Base-by-base conservation (phyloP, 805 yeast species). In the Barnettozyma salicaria region DNA sequence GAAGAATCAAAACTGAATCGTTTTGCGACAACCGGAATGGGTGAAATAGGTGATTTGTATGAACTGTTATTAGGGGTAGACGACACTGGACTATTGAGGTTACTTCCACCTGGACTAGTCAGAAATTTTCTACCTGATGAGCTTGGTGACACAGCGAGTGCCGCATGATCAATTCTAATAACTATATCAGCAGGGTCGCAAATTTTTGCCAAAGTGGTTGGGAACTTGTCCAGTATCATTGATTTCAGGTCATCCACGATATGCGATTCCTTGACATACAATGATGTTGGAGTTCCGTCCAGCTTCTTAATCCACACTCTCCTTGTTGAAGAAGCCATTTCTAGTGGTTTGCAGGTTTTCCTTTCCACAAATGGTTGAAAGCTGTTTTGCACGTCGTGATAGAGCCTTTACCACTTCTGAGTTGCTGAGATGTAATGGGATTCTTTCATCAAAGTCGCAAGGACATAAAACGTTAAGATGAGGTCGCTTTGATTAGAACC, bases 171-270 rank as follows among this genome's bases (percentile, higher is more conserved):
- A 9, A 51, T 34, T 18, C 42, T 48, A 42, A 77, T 55, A 13
- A 65, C 38, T 45, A 80, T 40, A 53, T 84, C 86, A 9, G 95
- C 76, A 7, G 94, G 78, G 61, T 87, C 87, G 52, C 68, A 72
- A 31, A 64, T 55, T 42, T 72, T 56, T 4, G 78, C 83, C 39
- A 81, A 53, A 3, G 85, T 70, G 41, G 81, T 76, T 37, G 94
- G 83, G 56, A 72, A 82, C 48, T 80, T 83, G 30, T 61, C 62
- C 25, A 78, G 58, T 1, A 89, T 69, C 41, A 76, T 69, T 9
- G 69, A 62, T 52, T 89, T 89, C 49, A 89, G 64, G 58, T 90
- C 96, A 57, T 89, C 97, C 5, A 89, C 71, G 1, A 88, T 69
- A 52, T 84, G 90, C 16, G 58, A 53, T 21, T 75, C 75, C 13